Percentiles rank a stretch among this genome's conserved stretches.
These are phyloP conservation scores for Camillea tinctor DNA, from an alignment of 2,329 filamentous ascomycete genomes.

Conservation along the genomic window DNA sequence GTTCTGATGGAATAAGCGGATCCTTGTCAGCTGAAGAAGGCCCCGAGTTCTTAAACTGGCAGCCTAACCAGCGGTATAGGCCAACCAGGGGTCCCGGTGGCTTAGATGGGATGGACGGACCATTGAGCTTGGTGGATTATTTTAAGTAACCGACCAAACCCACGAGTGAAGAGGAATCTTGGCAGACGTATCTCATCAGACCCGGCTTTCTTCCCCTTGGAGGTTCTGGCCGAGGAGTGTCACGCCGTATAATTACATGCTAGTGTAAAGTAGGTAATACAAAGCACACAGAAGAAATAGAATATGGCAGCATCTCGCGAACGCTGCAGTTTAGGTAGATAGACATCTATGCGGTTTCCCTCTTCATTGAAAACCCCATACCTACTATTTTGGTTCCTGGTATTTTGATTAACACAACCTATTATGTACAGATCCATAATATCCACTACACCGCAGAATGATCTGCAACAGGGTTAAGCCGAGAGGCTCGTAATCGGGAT, in stretches of 20 bases:
- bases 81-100: not conserved
- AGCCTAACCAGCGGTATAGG: not conserved
- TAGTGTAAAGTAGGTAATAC: too few relatives aligned
- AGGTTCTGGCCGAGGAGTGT: not conserved
- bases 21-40: not conserved
- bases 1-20: not conserved
- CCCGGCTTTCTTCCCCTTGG: not conserved
- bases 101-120: not conserved
- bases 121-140: not conserved
- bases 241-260: not conserved
- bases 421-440: too few relatives aligned
- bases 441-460: too few relatives aligned
- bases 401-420: too few relatives aligned
- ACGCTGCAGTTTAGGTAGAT: too few relatives aligned
- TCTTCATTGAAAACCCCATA: too few relatives aligned
- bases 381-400: too few relatives aligned
- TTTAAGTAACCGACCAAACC: not conserved
- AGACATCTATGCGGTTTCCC: too few relatives aligned
- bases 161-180: not conserved
- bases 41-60: not conserved
- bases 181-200: not conserved
- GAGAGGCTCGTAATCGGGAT: too few relatives aligned
- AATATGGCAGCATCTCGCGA: too few relatives aligned
- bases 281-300: too few relatives aligned
- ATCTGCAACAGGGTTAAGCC: too few relatives aligned